Evolutionary conservation across 129 eudicot species (phyloP).

Genomic region (Kitagawia praeruptora): DNA sequence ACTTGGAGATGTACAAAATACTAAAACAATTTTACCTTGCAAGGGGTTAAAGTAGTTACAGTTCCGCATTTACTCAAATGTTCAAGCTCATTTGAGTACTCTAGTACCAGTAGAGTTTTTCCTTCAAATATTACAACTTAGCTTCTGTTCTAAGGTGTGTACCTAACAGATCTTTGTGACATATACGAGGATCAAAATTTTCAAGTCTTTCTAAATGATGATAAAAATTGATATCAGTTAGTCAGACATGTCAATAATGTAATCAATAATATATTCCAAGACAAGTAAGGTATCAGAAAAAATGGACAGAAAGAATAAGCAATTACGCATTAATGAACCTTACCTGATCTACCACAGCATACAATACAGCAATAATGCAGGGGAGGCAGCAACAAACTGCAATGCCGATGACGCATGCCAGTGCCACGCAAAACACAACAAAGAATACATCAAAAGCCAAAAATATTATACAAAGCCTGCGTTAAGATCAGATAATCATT

Average conservation of each 20-base stretch:
- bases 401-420: constrained; percentile 69
- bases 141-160: neutral
- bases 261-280: neutral
- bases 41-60: neutral
- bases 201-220: neutral
- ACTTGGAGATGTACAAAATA: neutral
- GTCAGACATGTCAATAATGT: neutral
- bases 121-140: neutral
- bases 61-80: neutral
- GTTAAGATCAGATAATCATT: constrained; percentile 15
- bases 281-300: neutral
- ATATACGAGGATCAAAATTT: neutral
- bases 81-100: neutral
- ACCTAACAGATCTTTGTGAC: neutral
- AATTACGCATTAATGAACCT: neutral
- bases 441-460: constrained; percentile 84
- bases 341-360: constrained; percentile 87
- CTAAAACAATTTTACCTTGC: neutral
- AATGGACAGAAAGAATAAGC: neutral
- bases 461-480: constrained; percentile 78
- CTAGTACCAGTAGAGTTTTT: neutral
- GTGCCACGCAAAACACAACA: constrained; percentile 70
- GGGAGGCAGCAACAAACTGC: constrained; percentile 90
- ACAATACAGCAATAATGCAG: constrained; percentile 69
- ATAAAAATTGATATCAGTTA: neutral